Base-by-base conservation (phyloP, 495 filamentous ascomycete genomes). In the Glonium stellatum region DNA sequence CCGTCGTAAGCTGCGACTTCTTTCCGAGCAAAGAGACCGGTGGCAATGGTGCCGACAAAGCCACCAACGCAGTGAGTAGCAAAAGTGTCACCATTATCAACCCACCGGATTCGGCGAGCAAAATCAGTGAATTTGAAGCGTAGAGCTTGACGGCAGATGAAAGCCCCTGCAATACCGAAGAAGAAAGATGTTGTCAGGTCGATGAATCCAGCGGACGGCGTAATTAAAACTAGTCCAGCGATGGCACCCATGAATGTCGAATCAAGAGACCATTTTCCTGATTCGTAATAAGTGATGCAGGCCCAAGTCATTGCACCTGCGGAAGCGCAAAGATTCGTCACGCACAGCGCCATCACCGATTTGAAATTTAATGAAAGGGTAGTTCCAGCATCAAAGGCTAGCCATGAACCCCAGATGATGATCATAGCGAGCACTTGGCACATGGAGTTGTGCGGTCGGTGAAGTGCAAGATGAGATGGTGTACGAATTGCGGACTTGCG, bases 191-290 rank as follows among this genome's bases (percentile, higher is more conserved):
- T 78, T 1, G 68, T 69, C 63, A 75, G 67, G 47, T 77, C 76
- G 54, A 78, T 72, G 55, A 78, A 76, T 1, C 78, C 76, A 1
- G 77, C 75, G 27, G 72, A 68, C 0, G 77, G 78, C 1, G 78
- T 79, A 56, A 80, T 80, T 59, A 79, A 71, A 1, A 80, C 78
- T 0, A 80, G 63, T 0, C 78, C 78, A 0, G 77, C 69, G 54
- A 80, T 79, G 0, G 77, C 78, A 9, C 78, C 78, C 63, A 78
- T 76, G 65, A 79, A 80, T 0, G 75, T 78, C 4, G 69, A 71
- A 55, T 78, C 78, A 3, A 78, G 62, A 39, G 72, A 76, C 73
- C 76, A 80, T 56, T 74, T 75, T 5, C 78, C 75, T 3, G 70
- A 72, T 37, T 78, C 74, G 37, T 59, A 72, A 56, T 77, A 79